Base-by-base conservation (phyloP, 768 basidiomycete species). In the Lactarius akahatsu region DNA sequence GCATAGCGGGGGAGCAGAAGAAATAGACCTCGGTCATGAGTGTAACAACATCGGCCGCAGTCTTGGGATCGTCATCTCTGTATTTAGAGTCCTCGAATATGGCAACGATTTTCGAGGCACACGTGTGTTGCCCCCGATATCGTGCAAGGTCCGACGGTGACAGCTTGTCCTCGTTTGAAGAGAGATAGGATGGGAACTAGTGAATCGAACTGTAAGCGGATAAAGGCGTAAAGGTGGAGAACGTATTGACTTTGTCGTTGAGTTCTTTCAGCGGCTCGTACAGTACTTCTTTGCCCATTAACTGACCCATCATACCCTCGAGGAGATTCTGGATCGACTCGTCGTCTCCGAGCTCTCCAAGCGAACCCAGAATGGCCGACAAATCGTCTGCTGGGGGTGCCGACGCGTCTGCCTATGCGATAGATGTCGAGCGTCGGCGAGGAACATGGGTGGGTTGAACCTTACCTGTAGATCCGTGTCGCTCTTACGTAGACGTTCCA, bases 251-350 rank as follows among this genome's bases (percentile, higher is more conserved):
- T 74, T 89, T 88, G 18, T 87, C 85, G 18, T 81, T 77, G 26
- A 96, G 76, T 73, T 96, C 94, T 70, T 90, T 91, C 64, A 96
- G 73, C 0, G 94, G 94, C 55, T 94, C 92, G 70, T 94, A 89
- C n/a, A 96, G 77, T 3, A 94, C 80, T 0, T 92, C 90, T 72
- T 92, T 90, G 77, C 83, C 85, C 87, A 93, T 87, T 30, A 94
- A 80, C 75, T 89, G 85, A 26, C 82, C 78, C 91, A 94, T 92
- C 85, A 96, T 90, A 30, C 74, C 83, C 74, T 95, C 92, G 10
- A 96, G 80, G 67, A 94, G 77, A 0, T 81, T 84, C 52, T 88
- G 83, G 15, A 94, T 73, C 30, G 86, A 84, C 0, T 80, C 80
- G 15, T 75, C 77, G 2, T 77, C 78, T 71, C 80, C 4, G 74